Evolutionary conservation across 108 stramenopile species (phyloP).

Genomic region (Pseudonitzschia pungens): DNA sequence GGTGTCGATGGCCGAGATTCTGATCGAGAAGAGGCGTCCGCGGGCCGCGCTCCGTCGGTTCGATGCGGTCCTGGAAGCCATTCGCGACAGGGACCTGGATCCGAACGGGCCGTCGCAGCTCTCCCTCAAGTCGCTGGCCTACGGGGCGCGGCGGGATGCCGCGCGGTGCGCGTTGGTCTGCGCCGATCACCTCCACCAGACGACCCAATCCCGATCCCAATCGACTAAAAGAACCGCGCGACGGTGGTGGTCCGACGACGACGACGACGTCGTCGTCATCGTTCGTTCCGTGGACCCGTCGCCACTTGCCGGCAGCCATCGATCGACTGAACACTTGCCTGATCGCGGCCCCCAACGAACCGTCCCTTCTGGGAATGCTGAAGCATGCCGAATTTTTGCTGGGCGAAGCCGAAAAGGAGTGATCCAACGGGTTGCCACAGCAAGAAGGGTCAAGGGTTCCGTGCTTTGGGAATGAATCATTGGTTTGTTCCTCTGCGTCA

Average conservation of each 20-base stretch:
- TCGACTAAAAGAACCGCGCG: background rate
- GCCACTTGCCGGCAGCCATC: conserved; percentile 5
- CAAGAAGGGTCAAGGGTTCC: too few species aligned
- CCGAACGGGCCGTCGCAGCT: background rate
- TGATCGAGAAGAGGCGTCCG: background rate
- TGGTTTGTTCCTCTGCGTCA: too few species aligned
- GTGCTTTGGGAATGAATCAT: too few species aligned
- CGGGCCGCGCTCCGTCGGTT: conserved; percentile 1
- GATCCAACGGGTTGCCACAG: background rate
- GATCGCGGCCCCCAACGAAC: conserved; percentile 2
- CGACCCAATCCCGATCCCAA: background rate
- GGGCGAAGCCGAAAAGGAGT: background rate
- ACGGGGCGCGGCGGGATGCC: background rate
- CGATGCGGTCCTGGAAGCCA: background rate
- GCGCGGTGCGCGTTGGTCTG: conserved; percentile 10
- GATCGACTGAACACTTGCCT: background rate
- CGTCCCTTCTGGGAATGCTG: conserved; percentile 1
- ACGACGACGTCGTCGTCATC: background rate
- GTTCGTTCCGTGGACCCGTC: background rate
- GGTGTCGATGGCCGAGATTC: background rate
- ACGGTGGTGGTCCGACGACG: background rate
- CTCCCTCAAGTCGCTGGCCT: conserved; percentile 1
- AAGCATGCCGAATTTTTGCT: conserved; percentile 4
- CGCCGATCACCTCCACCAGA: background rate
- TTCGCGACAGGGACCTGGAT: background rate